A percentile compares a stretch with the other conserved stretches of the same genome.
phyloP scores from a whole-genome alignment of 202 grass and related monocot species.

The Schoenoplectus triqueter region DNA sequence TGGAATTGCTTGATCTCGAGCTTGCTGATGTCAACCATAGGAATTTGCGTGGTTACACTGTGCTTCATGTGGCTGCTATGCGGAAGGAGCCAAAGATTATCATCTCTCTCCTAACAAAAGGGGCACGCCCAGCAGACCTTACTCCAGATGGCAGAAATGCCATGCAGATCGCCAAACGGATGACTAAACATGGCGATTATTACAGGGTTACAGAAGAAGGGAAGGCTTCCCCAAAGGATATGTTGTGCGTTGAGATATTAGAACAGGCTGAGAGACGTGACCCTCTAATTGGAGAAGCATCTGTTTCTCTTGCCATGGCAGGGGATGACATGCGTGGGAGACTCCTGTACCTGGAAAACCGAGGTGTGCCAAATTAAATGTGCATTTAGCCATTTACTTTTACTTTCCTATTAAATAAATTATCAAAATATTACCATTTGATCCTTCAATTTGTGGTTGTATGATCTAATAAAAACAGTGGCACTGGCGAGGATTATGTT shows the following conservation, averaged over 20 bases:
- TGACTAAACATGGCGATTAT: conserved; percentile 67
- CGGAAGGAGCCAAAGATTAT: conserved; percentile 93
- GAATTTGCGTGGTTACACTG: conserved; percentile 78
- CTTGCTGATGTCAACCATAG: conserved; percentile 89
- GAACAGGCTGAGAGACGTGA: conserved; percentile 91
- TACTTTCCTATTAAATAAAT: neutral
- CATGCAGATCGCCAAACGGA: conserved; percentile 73
- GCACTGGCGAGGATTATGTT: conserved; percentile 86
- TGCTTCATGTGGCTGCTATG: conserved; percentile 83
- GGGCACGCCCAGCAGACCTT: conserved; percentile 67
- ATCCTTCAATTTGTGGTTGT: neutral
- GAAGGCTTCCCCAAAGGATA: conserved; percentile 65
- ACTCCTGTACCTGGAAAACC: conserved; percentile 90
- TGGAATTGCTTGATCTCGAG: conserved; percentile 79
- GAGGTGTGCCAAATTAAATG: conserved; percentile 51
- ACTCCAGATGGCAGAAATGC: conserved; percentile 83
- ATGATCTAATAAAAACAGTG: conserved; percentile 54
- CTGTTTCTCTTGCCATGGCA: conserved; percentile 77
- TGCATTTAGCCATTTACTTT: conserved; percentile 20
- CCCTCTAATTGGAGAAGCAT: conserved; percentile 79
- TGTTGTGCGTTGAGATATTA: conserved; percentile 85
- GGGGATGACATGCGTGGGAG: conserved; percentile 64
- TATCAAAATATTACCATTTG: neutral
- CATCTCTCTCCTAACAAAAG: conserved; percentile 87
- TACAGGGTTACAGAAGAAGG: conserved; percentile 58